Conservation (phyloP, 176 grass and related monocot genomes). For the Carex myosuroides region DNA sequence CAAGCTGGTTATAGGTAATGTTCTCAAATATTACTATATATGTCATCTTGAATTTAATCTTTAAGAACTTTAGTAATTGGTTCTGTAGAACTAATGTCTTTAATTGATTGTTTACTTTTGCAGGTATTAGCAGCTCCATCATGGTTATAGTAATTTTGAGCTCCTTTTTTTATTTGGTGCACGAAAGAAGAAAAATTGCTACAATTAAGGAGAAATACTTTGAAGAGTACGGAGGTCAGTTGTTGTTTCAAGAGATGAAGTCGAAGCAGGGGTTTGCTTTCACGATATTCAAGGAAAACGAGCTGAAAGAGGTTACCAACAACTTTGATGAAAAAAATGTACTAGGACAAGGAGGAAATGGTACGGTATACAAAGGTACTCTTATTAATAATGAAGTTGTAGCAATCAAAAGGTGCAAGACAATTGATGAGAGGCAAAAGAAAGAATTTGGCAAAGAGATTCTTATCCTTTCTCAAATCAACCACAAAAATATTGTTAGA, state of each 20-base stretch:
- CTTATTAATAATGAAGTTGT: constrained; percentile 29
- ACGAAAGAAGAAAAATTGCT: constrained; percentile 33
- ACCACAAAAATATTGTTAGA: constrained; percentile 32
- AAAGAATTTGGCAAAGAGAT: constrained; percentile 78
- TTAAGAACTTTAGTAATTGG: neutral
- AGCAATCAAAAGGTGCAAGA: constrained; percentile 44
- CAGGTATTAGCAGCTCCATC: no score
- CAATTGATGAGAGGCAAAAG: constrained; percentile 50
- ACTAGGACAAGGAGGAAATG: constrained; percentile 59
- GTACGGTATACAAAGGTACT: constrained; percentile 60
- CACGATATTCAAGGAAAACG: constrained; percentile 49
- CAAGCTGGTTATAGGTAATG: neutral
- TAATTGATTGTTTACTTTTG: neutral
- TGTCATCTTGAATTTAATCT: neutral
- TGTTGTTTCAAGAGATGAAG: constrained; percentile 37
- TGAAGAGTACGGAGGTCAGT: constrained; percentile 52
- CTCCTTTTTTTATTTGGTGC: constrained; percentile 26
- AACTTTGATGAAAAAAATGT: constrained; percentile 45
- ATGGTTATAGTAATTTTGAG: neutral
- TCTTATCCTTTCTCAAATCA: constrained; percentile 67
- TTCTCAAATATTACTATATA: neutral
- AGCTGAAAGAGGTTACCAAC: constrained; percentile 50
- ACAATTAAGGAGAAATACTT: constrained; percentile 43
- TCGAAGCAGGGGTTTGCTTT: constrained; percentile 28
- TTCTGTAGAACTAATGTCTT: neutral